phyloP scores from a whole-genome alignment of 495 filamentous ascomycete species.

The Choiromyces venosus region DNA sequence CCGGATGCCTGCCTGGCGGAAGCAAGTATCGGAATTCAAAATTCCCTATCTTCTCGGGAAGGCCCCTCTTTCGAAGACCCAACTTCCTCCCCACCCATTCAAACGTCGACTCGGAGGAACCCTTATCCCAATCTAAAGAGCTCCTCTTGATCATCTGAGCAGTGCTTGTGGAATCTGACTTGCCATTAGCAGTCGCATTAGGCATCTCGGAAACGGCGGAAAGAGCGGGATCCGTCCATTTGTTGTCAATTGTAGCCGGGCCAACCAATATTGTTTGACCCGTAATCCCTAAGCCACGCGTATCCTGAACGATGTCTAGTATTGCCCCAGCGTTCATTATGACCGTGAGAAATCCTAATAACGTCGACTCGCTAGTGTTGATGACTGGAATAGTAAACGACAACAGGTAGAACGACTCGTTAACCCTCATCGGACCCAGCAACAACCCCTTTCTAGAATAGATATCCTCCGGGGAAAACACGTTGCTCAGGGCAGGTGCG shows the following conservation, averaged over 20 bases:
- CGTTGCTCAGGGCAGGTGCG: slow-evolving; percentile 7
- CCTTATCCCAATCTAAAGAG: background rate
- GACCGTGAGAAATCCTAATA: slow-evolving; percentile 56
- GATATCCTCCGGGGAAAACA: slow-evolving; percentile 46
- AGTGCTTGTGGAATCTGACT: background rate
- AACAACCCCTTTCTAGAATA: slow-evolving; percentile 48
- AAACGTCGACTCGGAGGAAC: slow-evolving; percentile 6
- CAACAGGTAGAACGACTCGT: slow-evolving; percentile 53
- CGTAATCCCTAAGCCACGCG: slow-evolving; percentile 53
- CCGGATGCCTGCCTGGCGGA: slow-evolving; percentile 27
- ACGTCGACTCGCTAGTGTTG: slow-evolving; percentile 50
- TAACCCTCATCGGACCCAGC: slow-evolving; percentile 54
- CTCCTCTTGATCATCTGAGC: slow-evolving; percentile 12
- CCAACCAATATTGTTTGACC: slow-evolving; percentile 57
- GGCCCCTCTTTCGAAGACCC: slow-evolving; percentile 17
- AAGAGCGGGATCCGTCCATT: slow-evolving; percentile 38
- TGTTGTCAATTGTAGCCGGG: slow-evolving; percentile 51
- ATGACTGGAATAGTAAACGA: slow-evolving; percentile 61
- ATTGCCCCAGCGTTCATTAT: slow-evolving; percentile 54
- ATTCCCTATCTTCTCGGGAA: slow-evolving; percentile 18
- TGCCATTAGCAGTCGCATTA: slow-evolving; percentile 6
- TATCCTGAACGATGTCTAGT: slow-evolving; percentile 52
- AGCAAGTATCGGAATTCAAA: slow-evolving; percentile 36
- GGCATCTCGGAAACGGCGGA: slow-evolving; percentile 13
- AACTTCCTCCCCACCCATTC: slow-evolving; percentile 26